phyloP scores from a whole-genome alignment of 257 asterid genomes.

The Penstemon barbatus region DNA sequence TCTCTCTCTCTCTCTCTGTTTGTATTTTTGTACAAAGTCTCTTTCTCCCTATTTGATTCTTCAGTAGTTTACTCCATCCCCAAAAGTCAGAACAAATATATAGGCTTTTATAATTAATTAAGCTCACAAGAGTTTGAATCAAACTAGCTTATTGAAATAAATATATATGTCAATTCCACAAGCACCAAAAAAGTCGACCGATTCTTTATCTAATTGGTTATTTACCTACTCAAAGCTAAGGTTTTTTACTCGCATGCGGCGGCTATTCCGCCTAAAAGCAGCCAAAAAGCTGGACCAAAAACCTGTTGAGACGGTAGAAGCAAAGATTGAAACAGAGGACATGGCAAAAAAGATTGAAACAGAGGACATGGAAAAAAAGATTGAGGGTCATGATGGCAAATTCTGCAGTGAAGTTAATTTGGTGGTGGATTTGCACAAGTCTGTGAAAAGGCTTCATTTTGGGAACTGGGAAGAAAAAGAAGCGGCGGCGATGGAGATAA shows the following conservation, averaged over 20 bases:
- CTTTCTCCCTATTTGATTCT: constrained; percentile 41
- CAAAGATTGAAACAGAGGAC: constrained; percentile 12
- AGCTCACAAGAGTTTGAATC: constrained; percentile 13
- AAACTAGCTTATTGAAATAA: constrained; percentile 29
- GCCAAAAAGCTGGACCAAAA: constrained; percentile 24
- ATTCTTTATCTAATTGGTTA: constrained; percentile 33
- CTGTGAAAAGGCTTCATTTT: constrained; percentile 83
- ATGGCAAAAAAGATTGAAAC: neutral
- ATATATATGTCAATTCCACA: constrained; percentile 37
- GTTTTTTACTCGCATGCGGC: constrained; percentile 39
- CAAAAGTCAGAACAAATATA: constrained; percentile 45
- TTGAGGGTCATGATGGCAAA: constrained; percentile 12
- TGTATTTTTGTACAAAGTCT: constrained; percentile 55
- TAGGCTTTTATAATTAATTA: neutral
- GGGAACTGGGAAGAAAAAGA: constrained; percentile 82
- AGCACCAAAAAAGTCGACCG: constrained; percentile 34
- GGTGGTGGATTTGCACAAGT: constrained; percentile 51
- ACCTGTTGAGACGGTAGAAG: constrained; percentile 16
- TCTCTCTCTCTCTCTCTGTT: constrained; percentile 26
- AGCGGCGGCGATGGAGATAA: constrained; percentile 64
- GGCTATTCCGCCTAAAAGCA: constrained; percentile 28
- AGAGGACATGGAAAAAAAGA: constrained; percentile 18
- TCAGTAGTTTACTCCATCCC: constrained; percentile 21
- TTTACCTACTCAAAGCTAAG: constrained; percentile 33
- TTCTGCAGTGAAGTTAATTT: constrained; percentile 24